Conservation (phyloP, 1,139 yeast species). For the Suzukiozyma palmioleophila region DNA sequence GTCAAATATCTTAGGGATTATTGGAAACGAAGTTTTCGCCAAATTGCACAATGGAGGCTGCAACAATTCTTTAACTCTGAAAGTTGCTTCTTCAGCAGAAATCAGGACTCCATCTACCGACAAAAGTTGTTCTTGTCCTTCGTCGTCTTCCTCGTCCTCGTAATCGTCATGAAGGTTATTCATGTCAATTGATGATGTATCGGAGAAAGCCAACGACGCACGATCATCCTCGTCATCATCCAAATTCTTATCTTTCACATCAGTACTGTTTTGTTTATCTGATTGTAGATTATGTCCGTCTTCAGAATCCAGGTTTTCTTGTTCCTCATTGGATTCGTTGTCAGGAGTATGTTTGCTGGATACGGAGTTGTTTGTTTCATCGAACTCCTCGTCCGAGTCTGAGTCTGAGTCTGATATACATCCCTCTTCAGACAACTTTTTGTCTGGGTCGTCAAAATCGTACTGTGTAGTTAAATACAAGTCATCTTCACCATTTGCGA, state of each 20-base stretch:
- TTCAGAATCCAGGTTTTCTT: constrained; percentile 9
- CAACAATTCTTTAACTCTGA: constrained; percentile 40
- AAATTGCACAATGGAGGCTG: constrained; percentile 61
- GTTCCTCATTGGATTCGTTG: constrained; percentile 4
- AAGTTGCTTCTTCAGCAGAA: constrained; percentile 19
- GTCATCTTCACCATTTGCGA: constrained; percentile 31
- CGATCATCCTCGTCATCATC: constrained; percentile 10
- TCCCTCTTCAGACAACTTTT: constrained; percentile 6
- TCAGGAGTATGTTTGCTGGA: too few relatives aligned
- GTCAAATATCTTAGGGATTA: constrained; percentile 33
- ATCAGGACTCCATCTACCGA: constrained; percentile 1
- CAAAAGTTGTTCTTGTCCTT: constrained; percentile 14
- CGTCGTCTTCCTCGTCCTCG: constrained; percentile 31
- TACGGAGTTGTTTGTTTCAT: constrained; percentile 1
- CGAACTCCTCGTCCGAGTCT: constrained; percentile 7
- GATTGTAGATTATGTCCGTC: constrained; percentile 10
- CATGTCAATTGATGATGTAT: constrained; percentile 36
- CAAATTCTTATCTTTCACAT: constrained; percentile 2
- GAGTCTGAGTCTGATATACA: not conserved
- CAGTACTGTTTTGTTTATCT: constrained; percentile 4
- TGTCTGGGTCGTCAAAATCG: constrained; percentile 21
- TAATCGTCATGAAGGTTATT: constrained; percentile 49
- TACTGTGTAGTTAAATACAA: constrained; percentile 69
- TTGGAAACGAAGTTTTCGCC: constrained; percentile 12
- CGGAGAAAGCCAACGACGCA: constrained; percentile 9